Evolutionary conservation across 345 rosid species (phyloP).

Genomic region (Salix udensis): DNA sequence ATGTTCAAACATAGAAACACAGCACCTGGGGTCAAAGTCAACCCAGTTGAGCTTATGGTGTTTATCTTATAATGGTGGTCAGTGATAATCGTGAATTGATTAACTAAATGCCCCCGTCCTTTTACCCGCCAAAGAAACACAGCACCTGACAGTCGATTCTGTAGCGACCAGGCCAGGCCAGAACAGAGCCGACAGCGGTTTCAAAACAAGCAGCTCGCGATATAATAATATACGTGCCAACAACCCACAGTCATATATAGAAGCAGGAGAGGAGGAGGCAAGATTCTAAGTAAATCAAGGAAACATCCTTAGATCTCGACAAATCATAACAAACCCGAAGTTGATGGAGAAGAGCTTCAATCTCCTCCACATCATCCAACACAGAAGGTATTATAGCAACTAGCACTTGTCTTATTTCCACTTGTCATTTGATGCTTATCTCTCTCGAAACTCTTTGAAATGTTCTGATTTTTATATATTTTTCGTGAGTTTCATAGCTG

Average conservation of each 20-base stretch:
- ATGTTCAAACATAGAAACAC: neutral
- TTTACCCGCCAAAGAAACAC: neutral
- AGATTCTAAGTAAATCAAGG: neutral
- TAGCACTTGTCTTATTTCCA: constrained; percentile 6
- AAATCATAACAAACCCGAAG: constrained; percentile 16
- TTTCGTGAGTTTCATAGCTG: neutral
- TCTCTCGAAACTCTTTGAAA: constrained; percentile 28
- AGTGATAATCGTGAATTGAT: too few relatives aligned
- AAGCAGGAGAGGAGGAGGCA: neutral
- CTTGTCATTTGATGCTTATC: constrained; percentile 27
- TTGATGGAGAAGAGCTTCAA: constrained; percentile 44
- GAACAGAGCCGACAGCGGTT: too few relatives aligned
- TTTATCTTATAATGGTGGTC: too few relatives aligned
- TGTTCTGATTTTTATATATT: neutral
- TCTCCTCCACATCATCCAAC: constrained; percentile 43
- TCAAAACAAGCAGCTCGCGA: too few relatives aligned
- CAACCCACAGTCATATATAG: too few relatives aligned
- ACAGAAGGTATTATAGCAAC: constrained; percentile 31
- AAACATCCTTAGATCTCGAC: constrained; percentile 1
- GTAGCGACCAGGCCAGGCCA: too few relatives aligned
- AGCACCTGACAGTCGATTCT: neutral
- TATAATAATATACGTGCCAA: too few relatives aligned
- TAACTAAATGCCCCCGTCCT: neutral
- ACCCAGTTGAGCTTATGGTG: neutral
- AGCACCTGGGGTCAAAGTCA: neutral